Percentiles rank a stretch among this genome's conserved stretches.
phyloP scores from a whole-genome alignment of 2,329 filamentous ascomycete species.

The Pseudogymnoascus sp. region DNA sequence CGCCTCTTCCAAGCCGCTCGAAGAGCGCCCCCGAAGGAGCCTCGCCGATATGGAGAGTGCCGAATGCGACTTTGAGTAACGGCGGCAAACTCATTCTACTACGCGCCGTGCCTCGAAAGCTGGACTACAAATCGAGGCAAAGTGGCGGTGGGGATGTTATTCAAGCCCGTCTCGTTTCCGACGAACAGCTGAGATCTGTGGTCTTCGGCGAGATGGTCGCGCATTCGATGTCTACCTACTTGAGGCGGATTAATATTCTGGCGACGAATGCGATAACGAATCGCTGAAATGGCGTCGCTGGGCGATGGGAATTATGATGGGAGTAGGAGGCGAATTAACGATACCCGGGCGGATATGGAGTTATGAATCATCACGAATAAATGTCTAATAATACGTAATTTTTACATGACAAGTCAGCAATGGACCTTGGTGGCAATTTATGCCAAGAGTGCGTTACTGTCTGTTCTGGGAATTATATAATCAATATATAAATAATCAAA shows the following conservation, averaged over 20 bases:
- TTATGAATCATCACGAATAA: background rate
- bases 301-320: background rate
- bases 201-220: constrained; percentile 77
- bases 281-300: background rate
- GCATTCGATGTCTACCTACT: constrained; percentile 75
- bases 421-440: background rate
- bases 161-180: constrained; percentile 58
- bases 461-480: background rate
- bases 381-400: constrained; percentile 1
- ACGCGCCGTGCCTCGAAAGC: constrained; percentile 39
- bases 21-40: constrained; percentile 20
- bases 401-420: background rate
- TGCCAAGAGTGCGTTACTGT: background rate
- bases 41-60: constrained; percentile 54
- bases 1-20: constrained; percentile 15
- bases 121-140: constrained; percentile 39
- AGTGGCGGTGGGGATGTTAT: constrained; percentile 51
- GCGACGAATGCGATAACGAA: constrained; percentile 49
- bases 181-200: constrained; percentile 59
- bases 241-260: constrained; percentile 60
- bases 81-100: constrained; percentile 63
- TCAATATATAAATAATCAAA: background rate
- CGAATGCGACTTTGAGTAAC: constrained; percentile 57
- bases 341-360: constrained; percentile 6
- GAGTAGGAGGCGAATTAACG: background rate